Base-by-base conservation (phyloP, 2,329 filamentous ascomycete genomes). In the Pseudocercospora cruenta region DNA sequence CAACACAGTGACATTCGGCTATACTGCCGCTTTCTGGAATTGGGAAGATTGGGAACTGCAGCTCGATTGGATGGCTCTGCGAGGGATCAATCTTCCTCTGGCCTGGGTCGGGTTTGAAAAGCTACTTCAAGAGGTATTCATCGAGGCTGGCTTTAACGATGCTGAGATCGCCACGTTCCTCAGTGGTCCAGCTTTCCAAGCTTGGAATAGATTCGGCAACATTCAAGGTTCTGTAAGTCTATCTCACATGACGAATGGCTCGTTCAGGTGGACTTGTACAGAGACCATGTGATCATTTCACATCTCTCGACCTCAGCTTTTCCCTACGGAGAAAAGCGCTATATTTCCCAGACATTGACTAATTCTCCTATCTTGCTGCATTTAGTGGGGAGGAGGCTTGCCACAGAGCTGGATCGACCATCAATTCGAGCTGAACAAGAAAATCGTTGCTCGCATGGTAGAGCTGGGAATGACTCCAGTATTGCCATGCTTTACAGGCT, bases 131-230 rank as follows among this genome's bases (percentile, higher is more conserved):
- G 81, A 85, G 7, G 79, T 82, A 6, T 84, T 85, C 68, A 77
- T 73, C 10, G 82, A 83, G 2, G 74, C 82, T 19, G 81, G 82
- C 7, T 76, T 86, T 43, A 79, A 77, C 0, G 75, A 82, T 43
- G 70, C 74, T 4, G 82, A 85, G 26, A 83, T 85, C 55, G 59
- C 76, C 1, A 73, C 78, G 1, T 86, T 83, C 71, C 76, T 86
- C 60, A 83, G 80, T 58, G 83, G 83, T 0, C 83, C 84, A 0
- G 82, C 83, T 0, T 85, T 85, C 63, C 82, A 83, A 64, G 77
- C 83, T 10, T 86, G 83, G 83, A 85, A 85, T 67, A 80, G 82
- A n/a, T 82, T 86, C 63, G 84, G 83, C 9, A 86, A 86, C 68
- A 84, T 84, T 19, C 82, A 84, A 68, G 80, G 81, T 7, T 83